Evolutionary conservation across 2,329 filamentous ascomycete species (phyloP).

Genomic region (Penicillium vulpinum): DNA sequence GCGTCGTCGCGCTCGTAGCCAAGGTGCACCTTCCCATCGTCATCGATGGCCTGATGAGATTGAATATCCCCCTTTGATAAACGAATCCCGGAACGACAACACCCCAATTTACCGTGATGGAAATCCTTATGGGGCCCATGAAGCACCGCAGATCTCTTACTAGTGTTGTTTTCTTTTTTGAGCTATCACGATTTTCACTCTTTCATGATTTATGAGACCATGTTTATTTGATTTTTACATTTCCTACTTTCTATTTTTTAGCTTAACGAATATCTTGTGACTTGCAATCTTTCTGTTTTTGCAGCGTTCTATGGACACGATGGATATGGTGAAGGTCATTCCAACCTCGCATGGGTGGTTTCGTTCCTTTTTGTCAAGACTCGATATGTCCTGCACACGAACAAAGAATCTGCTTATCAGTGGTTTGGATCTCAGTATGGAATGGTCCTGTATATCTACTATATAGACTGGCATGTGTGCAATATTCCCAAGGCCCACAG

Average conservation of each 20-base stretch:
- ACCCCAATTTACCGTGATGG: conserved; percentile 15
- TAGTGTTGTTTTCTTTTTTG: conserved; percentile 6
- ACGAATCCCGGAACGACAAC: not conserved
- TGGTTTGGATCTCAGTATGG: not conserved
- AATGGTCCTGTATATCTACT: not conserved
- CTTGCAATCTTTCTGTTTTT: not conserved
- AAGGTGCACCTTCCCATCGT: conserved; percentile 11
- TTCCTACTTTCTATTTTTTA: not conserved
- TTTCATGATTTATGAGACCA: conserved; percentile 15
- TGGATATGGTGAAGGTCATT: not conserved
- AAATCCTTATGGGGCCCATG: conserved; percentile 17
- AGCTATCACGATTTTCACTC: not conserved
- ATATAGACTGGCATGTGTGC: not conserved
- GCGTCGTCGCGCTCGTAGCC: conserved; percentile 36
- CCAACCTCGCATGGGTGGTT: not conserved
- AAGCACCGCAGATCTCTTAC: conserved; percentile 18
- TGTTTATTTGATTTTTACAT: not conserved
- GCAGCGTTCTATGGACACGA: not conserved
- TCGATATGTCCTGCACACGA: not conserved
- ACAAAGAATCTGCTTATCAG: not conserved
- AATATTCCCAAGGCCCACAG: too few species aligned
- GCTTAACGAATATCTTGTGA: not conserved
- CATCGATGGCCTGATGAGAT: conserved; percentile 35
- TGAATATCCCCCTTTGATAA: conserved; percentile 19
- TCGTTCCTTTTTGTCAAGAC: not conserved